Base-by-base conservation (phyloP, 2,329 filamentous ascomycete genomes). In the Phyllachora maydis region DNA sequence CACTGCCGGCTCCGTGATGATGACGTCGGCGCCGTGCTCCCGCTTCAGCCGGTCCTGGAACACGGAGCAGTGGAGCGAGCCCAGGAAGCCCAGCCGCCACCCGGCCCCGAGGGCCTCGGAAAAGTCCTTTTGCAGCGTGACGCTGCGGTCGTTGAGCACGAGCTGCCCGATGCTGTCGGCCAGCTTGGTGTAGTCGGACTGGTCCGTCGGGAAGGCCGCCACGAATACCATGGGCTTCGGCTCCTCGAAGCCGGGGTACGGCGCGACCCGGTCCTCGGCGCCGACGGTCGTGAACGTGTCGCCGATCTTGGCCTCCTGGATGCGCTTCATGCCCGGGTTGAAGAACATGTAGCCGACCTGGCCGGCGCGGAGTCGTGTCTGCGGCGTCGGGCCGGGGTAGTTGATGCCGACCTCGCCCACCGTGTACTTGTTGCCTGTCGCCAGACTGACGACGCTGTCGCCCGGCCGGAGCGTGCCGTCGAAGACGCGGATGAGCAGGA, bases 221-320 rank as follows among this genome's bases (percentile, higher is more conserved):
- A 98, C 88, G 36, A 98, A 98, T 4, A 98, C 88, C 88, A 98
- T 98, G 5, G 83, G 76, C 46, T 98, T 91, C 2, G 88, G 85
- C 45, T 98, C 88, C 42, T 92, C 85, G 30, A 98, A 98, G 3
- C 85, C 88, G 0, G 82, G 81, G 25, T 83, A 72, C 8, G 78
- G 70, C 43, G 83, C 61, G 3, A 98, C 82, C 1, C 60, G 40
- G 28, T 67, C 65, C 48, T 92, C 78, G 12, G 56, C 68, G 3
- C 79, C 82, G 3, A 82, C 62, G 2, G 65, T 76, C 1, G 88
- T 95, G 38, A 82, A 92, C 0, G 88, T 98, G 40, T 98, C 88
- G 23, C 88, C 88, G 14, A 95, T 73, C 47, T 93, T 90, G 23
- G 88, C 85, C 41, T 98, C 88, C 43, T 91, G 75, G 28, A 83